A percentile compares a stretch with the other conserved stretches of the same genome.
Evolutionary conservation across 306 rosid genomes (phyloP).

Genomic region (Rosa lucieae): DNA sequence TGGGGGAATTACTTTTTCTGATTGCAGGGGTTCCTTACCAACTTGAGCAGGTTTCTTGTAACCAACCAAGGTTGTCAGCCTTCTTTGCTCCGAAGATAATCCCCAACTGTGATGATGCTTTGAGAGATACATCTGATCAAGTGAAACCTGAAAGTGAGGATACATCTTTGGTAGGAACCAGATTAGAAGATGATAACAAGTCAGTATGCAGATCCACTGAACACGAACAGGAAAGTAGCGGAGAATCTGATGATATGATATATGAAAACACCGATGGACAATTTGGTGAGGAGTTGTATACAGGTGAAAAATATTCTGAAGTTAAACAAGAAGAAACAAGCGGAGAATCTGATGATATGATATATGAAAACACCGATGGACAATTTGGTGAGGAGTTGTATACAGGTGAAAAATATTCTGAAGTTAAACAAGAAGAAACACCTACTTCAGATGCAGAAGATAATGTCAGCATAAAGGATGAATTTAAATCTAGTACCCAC

Average conservation of each 20-base stretch:
- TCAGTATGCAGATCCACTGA: constrained; percentile 36
- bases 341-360: constrained; percentile 35
- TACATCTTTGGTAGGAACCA: constrained; percentile 35
- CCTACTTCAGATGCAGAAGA: constrained; percentile 36
- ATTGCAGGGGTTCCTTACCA: constrained; percentile 78
- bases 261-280: constrained; percentile 33
- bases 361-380: constrained; percentile 34
- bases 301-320: constrained; percentile 37
- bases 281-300: constrained; percentile 29
- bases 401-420: constrained; percentile 33
- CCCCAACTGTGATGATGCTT: constrained; percentile 32
- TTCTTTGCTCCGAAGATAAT: constrained; percentile 60
- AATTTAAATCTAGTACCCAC: constrained; percentile 34
- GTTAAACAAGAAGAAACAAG: constrained; percentile 21
- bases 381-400: constrained; percentile 29
- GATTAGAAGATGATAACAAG: constrained; percentile 35
- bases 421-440: constrained; percentile 31
- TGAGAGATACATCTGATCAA: constrained; percentile 29
- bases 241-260: constrained; percentile 36
- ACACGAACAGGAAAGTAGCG: constrained; percentile 23
- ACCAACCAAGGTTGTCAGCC: constrained; percentile 71
- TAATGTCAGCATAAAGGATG: constrained; percentile 32
- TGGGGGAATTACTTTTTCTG: constrained; percentile 15
- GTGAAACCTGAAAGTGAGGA: constrained; percentile 43
- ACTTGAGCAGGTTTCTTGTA: constrained; percentile 64